Base-by-base conservation (phyloP, 2,329 filamentous ascomycete species). In the Epichloe scottii region DNA sequence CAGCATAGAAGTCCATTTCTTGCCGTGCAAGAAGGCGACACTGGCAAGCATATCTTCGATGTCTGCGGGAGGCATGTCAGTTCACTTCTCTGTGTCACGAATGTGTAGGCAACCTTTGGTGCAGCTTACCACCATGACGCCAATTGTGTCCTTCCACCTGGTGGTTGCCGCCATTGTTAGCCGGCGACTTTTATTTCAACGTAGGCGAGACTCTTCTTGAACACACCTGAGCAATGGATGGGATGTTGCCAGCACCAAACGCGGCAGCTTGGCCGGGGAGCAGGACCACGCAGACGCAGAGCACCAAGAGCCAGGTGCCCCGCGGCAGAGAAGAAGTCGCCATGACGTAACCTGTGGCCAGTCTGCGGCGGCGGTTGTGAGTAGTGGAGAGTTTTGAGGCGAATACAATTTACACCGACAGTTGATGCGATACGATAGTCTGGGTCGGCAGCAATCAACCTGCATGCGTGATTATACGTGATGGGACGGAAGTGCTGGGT, bases 31-130 rank as follows among this genome's bases (percentile, higher is more conserved):
- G 60, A 88, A 90, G 33, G 84, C 79, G 57, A 91, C 69, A 5
- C 81, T 86, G 66, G 87, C 85, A 60, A 93, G 79, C 69, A 87
- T 82, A 66, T 91, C 87, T 71, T 89, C 85, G 55, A 89, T 89
- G 63, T 89, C 85, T 78, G 51, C 38, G n/a, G 54, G 53, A n/a
- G 15, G 21, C 14, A 23, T 40, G 37, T 44, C 11, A 41, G 34
- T 11, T 44, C 33, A 15, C 12, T 11, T 26, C 11, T 39, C 35
- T 2, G 26, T 7, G 35, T 4, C 38, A 34, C 7, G 15, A 46
- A 35, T 23, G 40, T n/a, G 42, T 26, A 19, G 42, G 42, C 35
- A 23, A 14, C 35, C 15, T 38, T 21, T 21, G 26, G 34, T 40
- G 21, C 35, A 52, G 56, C 63, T 47, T 61, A 77, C 78, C 78